Evolutionary conservation across 768 basidiomycete species (phyloP).

Genomic region (Neoboletus brunneissimus): DNA sequence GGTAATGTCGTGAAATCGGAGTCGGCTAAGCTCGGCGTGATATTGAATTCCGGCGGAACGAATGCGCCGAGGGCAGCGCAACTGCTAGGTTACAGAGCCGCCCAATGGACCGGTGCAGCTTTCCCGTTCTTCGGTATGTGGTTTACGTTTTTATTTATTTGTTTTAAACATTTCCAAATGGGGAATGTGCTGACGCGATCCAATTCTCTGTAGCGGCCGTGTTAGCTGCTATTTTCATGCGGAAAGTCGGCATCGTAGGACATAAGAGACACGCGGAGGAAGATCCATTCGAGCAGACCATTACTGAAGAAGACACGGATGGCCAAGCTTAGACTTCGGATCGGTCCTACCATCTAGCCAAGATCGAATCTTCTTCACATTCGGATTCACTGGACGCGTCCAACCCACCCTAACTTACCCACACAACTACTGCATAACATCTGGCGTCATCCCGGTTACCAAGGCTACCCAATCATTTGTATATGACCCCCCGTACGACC

Average conservation of each 20-base stretch:
- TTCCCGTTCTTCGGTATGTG: constrained; percentile 56
- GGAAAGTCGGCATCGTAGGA: constrained; percentile 42
- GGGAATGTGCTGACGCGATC: neutral
- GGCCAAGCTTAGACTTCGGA: constrained; percentile 4
- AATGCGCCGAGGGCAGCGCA: constrained; percentile 37
- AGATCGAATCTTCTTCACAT: neutral
- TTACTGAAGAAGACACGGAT: constrained; percentile 8
- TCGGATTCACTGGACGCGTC: neutral
- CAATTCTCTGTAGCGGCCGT: constrained; percentile 23
- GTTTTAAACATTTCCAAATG: neutral
- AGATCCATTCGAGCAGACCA: constrained; percentile 25
- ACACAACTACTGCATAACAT: constrained; percentile 1
- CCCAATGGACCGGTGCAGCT: constrained; percentile 62
- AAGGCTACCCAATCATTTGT: neutral
- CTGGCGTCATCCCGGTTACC: neutral
- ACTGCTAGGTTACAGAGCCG: constrained; percentile 56
- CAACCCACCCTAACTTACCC: neutral
- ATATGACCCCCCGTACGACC: constrained; percentile 1
- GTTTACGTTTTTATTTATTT: neutral
- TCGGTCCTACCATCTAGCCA: neutral
- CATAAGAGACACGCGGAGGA: constrained; percentile 2
- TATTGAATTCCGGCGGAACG: constrained; percentile 23
- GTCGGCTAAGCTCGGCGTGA: constrained; percentile 33
- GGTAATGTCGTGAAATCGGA: constrained; percentile 45
- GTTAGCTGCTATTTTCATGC: constrained; percentile 37